Evolutionary conservation across 1,139 yeast genomes (phyloP).

Genomic region (Lodderomyces parapsilosis): DNA sequence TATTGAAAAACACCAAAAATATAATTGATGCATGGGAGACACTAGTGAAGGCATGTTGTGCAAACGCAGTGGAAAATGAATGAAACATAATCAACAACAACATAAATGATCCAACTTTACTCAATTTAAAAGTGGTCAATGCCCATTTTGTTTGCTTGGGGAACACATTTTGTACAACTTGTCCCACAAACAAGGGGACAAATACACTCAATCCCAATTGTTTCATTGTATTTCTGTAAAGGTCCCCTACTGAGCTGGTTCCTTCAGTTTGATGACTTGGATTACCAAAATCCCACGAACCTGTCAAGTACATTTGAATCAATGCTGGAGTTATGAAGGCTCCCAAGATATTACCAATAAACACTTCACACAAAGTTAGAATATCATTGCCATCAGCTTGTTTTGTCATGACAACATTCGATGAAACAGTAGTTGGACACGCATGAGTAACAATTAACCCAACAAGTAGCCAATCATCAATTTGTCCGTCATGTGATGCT

Average conservation of each 20-base stretch:
- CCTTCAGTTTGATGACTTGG: constrained; percentile 57
- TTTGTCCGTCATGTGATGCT: constrained; percentile 52
- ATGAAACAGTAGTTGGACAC: constrained; percentile 89
- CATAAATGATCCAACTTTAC: constrained; percentile 77
- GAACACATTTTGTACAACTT: constrained; percentile 66
- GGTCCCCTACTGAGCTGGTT: constrained; percentile 45
- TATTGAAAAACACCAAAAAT: constrained; percentile 75
- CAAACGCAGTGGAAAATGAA: constrained; percentile 86
- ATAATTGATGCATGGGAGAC: constrained; percentile 70
- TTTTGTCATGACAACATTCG: constrained; percentile 90
- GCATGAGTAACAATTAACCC: constrained; percentile 82
- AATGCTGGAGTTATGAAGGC: constrained; percentile 87
- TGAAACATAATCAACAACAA: constrained; percentile 77
- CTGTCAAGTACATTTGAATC: constrained; percentile 63
- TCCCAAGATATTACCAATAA: constrained; percentile 79
- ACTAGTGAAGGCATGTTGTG: constrained; percentile 71
- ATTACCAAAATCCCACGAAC: constrained; percentile 76
- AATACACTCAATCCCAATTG: constrained; percentile 83
- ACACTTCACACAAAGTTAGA: constrained; percentile 78
- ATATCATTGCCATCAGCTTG: constrained; percentile 79
- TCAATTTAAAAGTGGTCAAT: constrained; percentile 55
- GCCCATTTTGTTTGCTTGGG: constrained; percentile 66
- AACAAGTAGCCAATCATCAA: constrained; percentile 71
- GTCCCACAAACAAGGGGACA: constrained; percentile 87
- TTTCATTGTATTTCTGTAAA: constrained; percentile 77